These are phyloP conservation scores for Tulasnella sp. DNA, from an alignment of 768 basidiomycete genomes.

Conservation along the genomic window DNA sequence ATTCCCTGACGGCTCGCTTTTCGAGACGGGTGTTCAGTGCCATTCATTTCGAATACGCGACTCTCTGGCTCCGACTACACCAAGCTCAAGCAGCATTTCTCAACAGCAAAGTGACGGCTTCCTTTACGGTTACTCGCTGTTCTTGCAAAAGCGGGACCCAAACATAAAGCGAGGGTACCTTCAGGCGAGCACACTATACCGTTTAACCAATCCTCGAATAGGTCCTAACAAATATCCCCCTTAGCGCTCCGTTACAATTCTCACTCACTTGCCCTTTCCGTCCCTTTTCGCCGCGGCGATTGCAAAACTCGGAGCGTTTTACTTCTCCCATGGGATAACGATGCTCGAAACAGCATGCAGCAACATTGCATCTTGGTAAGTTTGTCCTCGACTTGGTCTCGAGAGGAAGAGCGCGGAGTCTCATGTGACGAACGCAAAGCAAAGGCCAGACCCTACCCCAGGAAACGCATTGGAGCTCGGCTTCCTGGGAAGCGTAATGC, in stretches of 20 bases:
- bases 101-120: constrained; percentile 48
- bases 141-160: constrained; percentile 59
- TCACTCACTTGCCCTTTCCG: constrained; percentile 73
- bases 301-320: constrained; percentile 65
- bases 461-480: constrained; percentile 69
- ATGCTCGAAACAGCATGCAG: constrained; percentile 84
- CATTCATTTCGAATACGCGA: constrained; percentile 81
- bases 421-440: constrained; percentile 33
- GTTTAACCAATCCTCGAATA: neutral
- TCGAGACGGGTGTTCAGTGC: constrained; percentile 71
- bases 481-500: constrained; percentile 69
- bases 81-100: neutral
- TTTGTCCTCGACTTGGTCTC: constrained; percentile 18
- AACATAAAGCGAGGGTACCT: constrained; percentile 69
- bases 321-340: constrained; percentile 60
- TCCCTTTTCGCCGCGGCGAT: constrained; percentile 67
- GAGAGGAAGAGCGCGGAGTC: neutral
- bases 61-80: constrained; percentile 29
- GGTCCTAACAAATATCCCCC: neutral
- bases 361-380: constrained; percentile 77
- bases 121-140: constrained; percentile 70
- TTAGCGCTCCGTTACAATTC: constrained; percentile 77
- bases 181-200: constrained; percentile 43
- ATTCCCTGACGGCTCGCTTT: constrained; percentile 82
- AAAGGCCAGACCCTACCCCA: constrained; percentile 69